phyloP scores from a whole-genome alignment of 2,329 filamentous ascomycete species.

The Thelonectria olida region DNA sequence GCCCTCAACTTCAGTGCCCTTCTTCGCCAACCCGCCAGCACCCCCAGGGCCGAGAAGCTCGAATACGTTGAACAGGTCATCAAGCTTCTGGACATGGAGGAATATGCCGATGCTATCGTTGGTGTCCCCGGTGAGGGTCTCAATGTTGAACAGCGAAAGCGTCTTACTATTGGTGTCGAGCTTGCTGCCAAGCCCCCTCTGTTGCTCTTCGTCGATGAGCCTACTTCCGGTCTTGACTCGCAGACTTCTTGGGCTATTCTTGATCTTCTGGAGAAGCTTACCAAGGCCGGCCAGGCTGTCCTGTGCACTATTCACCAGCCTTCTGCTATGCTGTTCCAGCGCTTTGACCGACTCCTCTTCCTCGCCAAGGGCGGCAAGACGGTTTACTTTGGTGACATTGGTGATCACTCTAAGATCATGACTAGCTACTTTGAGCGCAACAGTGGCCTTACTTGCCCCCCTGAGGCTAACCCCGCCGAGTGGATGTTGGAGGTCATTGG shows the following conservation, averaged over 20 bases:
- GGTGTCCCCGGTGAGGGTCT: conserved; percentile 90
- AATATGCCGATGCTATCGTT: conserved; percentile 89
- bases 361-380: conserved; percentile 79
- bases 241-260: conserved; percentile 95
- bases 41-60: conserved; percentile 80
- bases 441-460: conserved; percentile 71
- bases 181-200: conserved; percentile 90
- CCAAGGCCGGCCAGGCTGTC: conserved; percentile 88
- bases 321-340: conserved; percentile 93
- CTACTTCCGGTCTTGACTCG: conserved; percentile 91
- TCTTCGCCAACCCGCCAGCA: conserved; percentile 81
- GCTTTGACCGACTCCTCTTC: conserved; percentile 85
- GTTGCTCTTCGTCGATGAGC: conserved; percentile 92
- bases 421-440: conserved; percentile 81
- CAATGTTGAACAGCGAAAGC: conserved; percentile 76
- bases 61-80: conserved; percentile 92
- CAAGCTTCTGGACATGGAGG: conserved; percentile 87
- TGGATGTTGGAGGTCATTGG: conserved; percentile 76
- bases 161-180: conserved; percentile 95
- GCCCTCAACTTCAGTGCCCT: conserved; percentile 87
- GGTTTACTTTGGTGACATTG: conserved; percentile 85
- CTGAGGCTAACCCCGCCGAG: conserved; percentile 81
- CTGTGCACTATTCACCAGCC: conserved; percentile 98
- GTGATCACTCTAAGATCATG: conserved; percentile 73
- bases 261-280: conserved; percentile 87